phyloP scores from a whole-genome alignment of 768 basidiomycete species.

The Fomitopsis pulvina region DNA sequence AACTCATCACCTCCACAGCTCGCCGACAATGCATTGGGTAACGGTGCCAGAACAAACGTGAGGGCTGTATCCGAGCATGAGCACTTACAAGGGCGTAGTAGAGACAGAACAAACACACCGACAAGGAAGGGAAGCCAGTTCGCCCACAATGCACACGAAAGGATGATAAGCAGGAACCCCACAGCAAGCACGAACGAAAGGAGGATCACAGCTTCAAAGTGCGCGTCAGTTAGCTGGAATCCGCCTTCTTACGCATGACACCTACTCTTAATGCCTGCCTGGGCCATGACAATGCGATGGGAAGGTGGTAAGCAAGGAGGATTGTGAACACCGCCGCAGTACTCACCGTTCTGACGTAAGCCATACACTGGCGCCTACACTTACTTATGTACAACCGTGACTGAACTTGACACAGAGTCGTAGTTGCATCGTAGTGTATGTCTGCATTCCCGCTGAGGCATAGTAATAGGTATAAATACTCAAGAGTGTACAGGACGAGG shows the following conservation, averaged over 20 bases:
- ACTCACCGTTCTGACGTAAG: background rate
- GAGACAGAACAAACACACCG: slow-evolving; percentile 46
- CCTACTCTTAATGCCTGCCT: slow-evolving; percentile 25
- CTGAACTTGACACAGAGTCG: too few relatives aligned
- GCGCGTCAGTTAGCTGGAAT: slow-evolving; percentile 9
- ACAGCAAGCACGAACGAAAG: slow-evolving; percentile 96
- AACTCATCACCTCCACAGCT: slow-evolving; percentile 91
- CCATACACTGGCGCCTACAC: background rate
- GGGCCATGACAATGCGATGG: slow-evolving; percentile 13
- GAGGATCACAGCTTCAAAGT: slow-evolving; percentile 76
- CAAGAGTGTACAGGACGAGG: background rate
- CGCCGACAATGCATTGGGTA: slow-evolving; percentile 93
- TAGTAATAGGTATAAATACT: slow-evolving; percentile 3
- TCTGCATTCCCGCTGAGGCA: slow-evolving; percentile 5
- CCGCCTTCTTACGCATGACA: slow-evolving; percentile 3
- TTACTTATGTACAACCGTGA: background rate
- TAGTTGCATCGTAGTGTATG: too few relatives aligned
- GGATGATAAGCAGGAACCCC: slow-evolving; percentile 96
- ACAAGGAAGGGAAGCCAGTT: slow-evolving; percentile 98
- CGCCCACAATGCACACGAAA: slow-evolving; percentile 90
- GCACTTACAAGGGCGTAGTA: background rate
- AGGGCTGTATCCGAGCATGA: slow-evolving; percentile 47
- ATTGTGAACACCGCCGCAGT: too few relatives aligned
- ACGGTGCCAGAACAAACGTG: slow-evolving; percentile 90
- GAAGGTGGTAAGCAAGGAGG: background rate